These are phyloP conservation scores for Gossypium arboreum DNA, from an alignment of 345 rosid genomes.

Conservation along the genomic window DNA sequence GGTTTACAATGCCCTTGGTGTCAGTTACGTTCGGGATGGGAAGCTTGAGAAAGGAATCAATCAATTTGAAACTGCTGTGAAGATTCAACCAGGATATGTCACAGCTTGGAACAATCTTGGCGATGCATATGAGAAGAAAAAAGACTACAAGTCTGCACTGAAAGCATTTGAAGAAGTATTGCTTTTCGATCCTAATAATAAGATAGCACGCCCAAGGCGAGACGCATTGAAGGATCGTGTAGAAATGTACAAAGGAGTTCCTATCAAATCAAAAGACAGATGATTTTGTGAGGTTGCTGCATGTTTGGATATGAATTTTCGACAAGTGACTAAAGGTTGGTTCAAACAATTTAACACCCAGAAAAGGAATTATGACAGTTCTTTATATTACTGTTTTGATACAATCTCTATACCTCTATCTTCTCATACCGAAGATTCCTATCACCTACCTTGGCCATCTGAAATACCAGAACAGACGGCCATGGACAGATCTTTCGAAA, in stretches of 20 bases:
- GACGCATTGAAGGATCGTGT: slow-evolving; percentile 69
- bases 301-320: background rate
- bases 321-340: background rate
- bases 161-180: slow-evolving; percentile 92
- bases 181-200: slow-evolving; percentile 88
- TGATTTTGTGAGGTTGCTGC: slow-evolving; percentile 21
- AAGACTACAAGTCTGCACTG: slow-evolving; percentile 67
- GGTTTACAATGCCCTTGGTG: slow-evolving; percentile 73
- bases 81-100: slow-evolving; percentile 89
- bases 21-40: slow-evolving; percentile 65
- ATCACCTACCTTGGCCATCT: no score
- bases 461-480: no score
- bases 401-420: background rate
- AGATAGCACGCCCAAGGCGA: slow-evolving; percentile 75
- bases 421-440: no score
- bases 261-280: slow-evolving; percentile 71
- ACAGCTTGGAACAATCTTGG: slow-evolving; percentile 99
- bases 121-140: slow-evolving; percentile 89
- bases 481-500: no score
- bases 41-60: slow-evolving; percentile 81
- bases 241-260: slow-evolving; percentile 72
- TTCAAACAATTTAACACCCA: background rate
- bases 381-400: background rate
- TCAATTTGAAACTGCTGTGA: slow-evolving; percentile 82
- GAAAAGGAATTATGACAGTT: background rate